Percentiles rank a stretch among this genome's conserved stretches.
phyloP scores from a whole-genome alignment of 2,329 filamentous ascomycete species.

The Trichoderma asperellum region DNA sequence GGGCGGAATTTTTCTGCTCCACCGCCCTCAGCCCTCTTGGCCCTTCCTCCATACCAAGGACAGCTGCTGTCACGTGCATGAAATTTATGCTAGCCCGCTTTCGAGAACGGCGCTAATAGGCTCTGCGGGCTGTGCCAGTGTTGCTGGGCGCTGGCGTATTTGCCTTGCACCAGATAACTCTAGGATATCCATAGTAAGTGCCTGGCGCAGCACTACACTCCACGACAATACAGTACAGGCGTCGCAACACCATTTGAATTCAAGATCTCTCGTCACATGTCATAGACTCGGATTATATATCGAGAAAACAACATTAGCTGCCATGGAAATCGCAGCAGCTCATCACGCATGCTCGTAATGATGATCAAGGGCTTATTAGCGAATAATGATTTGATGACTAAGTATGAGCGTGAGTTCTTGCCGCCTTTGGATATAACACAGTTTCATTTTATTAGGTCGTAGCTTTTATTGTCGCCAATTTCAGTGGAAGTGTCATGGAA shows the following conservation, averaged over 20 bases:
- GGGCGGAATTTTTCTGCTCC: constrained; percentile 14
- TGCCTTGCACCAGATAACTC: too few species aligned
- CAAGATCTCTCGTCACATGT: neutral
- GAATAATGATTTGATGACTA: neutral
- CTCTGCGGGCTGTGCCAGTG: neutral
- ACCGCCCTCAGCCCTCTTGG: constrained; percentile 10
- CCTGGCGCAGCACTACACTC: too few species aligned
- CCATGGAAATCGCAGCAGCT: neutral
- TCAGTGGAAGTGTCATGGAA: neutral
- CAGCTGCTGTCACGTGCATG: neutral
- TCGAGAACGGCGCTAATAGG: neutral
- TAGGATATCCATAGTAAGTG: too few species aligned
- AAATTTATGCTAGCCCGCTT: neutral
- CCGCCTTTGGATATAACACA: neutral
- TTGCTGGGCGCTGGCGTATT: neutral
- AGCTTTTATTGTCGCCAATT: neutral
- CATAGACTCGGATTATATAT: neutral
- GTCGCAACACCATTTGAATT: neutral
- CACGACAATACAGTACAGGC: neutral
- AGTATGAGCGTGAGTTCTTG: neutral
- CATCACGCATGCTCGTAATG: neutral
- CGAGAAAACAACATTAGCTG: neutral
- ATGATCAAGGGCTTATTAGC: neutral
- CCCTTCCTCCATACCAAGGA: constrained; percentile 3
- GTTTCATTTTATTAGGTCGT: neutral